Conservation (phyloP, 495 filamentous ascomycete species). For the Achaetomiella virescens region DNA sequence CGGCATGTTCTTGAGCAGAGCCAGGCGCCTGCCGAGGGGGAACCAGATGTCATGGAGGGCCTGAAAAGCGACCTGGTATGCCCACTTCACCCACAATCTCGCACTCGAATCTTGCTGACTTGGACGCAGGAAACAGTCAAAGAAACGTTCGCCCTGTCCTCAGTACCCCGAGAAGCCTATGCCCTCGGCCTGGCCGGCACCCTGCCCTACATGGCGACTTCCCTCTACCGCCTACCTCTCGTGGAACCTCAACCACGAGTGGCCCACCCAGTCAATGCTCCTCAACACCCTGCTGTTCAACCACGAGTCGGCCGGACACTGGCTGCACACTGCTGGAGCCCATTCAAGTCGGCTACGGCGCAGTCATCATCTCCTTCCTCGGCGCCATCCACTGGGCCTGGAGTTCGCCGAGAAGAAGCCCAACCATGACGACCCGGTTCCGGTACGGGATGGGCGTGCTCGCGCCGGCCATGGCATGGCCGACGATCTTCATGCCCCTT, state of each 20-base stretch:
- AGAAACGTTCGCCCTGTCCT: slow-evolving; percentile 74
- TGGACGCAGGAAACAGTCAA: slow-evolving; percentile 68
- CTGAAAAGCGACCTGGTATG: slow-evolving; percentile 71
- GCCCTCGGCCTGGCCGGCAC: slow-evolving; percentile 83
- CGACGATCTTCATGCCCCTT: slow-evolving; percentile 77
- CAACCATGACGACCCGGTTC: slow-evolving; percentile 27
- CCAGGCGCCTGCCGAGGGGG: slow-evolving; percentile 29
- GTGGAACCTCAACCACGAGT: slow-evolving; percentile 67
- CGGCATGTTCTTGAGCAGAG: slow-evolving; percentile 47
- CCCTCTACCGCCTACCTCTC: slow-evolving; percentile 79
- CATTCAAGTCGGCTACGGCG: slow-evolving; percentile 88
- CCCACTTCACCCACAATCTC: not conserved
- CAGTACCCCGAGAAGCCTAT: slow-evolving; percentile 75
- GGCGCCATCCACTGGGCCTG: slow-evolving; percentile 92
- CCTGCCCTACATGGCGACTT: slow-evolving; percentile 84
- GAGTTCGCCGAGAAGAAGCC: slow-evolving; percentile 54
- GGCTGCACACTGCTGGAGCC: slow-evolving; percentile 81
- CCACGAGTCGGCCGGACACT: slow-evolving; percentile 62
- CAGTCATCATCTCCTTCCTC: slow-evolving; percentile 91
- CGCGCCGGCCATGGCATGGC: slow-evolving; percentile 85
- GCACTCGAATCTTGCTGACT: no score
- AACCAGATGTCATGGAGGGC: slow-evolving; percentile 60
- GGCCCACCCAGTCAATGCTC: slow-evolving; percentile 53
- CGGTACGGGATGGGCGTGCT: slow-evolving; percentile 80
- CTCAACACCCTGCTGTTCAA: slow-evolving; percentile 51